Evolutionary conservation across 2,329 filamentous ascomycete genomes (phyloP).

Genomic region (Ascosphaera apis): DNA sequence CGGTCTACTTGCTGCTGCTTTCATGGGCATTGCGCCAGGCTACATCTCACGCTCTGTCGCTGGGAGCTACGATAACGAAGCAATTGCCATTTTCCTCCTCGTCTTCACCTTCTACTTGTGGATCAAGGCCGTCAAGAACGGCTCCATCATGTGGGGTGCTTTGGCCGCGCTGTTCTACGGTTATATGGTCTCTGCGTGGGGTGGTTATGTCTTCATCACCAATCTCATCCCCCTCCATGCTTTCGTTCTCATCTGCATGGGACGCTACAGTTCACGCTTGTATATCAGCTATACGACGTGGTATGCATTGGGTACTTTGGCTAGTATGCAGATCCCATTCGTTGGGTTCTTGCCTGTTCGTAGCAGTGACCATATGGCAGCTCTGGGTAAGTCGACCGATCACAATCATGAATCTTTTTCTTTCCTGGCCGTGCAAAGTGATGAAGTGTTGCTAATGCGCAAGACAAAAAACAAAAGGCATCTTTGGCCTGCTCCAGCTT

Average conservation of each 20-base stretch:
- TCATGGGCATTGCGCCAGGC: constrained; percentile 94
- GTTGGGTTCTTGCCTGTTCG: constrained; percentile 91
- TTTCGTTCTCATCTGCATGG: constrained; percentile 90
- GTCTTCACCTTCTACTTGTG: constrained; percentile 98
- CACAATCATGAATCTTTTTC: neutral
- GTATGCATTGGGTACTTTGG: constrained; percentile 88
- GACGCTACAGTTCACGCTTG: constrained; percentile 74
- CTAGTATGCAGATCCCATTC: constrained; percentile 98
- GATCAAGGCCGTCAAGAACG: constrained; percentile 95
- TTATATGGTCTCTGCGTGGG: constrained; percentile 99
- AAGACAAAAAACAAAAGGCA: constrained; percentile 32
- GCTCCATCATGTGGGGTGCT: constrained; percentile 90
- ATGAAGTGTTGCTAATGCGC: neutral
- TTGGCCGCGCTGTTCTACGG: constrained; percentile 91
- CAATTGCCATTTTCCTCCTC: constrained; percentile 94
- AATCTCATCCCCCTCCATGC: constrained; percentile 86
- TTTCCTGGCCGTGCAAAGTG: neutral
- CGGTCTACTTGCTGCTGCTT: constrained; percentile 75
- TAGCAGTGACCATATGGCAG: constrained; percentile 97
- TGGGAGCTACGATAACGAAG: constrained; percentile 97
- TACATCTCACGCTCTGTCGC: constrained; percentile 97
- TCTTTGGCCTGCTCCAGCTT: constrained; percentile 88
- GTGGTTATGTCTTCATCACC: constrained; percentile 98
- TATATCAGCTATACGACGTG: constrained; percentile 97
- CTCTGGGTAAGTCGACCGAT: constrained; percentile 41